A percentile compares a stretch with the other conserved stretches of the same genome.
phyloP scores from a whole-genome alignment of 495 filamentous ascomycete species.

The Hypomontagnella submonticulosa region DNA sequence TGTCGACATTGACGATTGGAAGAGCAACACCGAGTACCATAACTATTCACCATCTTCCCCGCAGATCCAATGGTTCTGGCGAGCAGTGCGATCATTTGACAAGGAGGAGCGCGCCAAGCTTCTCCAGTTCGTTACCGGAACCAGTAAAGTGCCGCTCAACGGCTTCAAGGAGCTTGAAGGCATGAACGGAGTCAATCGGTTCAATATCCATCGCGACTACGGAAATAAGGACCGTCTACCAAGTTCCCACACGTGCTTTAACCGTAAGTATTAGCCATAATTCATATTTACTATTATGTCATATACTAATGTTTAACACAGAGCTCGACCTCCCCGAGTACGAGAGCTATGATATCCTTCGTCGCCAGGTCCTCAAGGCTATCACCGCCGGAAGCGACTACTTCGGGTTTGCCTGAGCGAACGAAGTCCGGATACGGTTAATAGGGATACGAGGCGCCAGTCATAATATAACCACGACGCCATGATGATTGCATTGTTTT shows the following conservation, averaged over 20 bases:
- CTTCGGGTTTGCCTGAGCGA: conserved; percentile 90
- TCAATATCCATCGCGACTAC: conserved; percentile 99
- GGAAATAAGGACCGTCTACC: conserved; percentile 97
- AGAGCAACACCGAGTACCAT: conserved; percentile 97
- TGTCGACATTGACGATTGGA: conserved; percentile 99
- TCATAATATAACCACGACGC: conserved; percentile 17
- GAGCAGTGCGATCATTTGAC: conserved; percentile 96
- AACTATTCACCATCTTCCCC: conserved; percentile 95
- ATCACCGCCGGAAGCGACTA: conserved; percentile 97
- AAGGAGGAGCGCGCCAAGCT: conserved; percentile 99
- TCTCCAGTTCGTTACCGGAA: conserved; percentile 97
- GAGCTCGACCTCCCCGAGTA: conserved; percentile 99
- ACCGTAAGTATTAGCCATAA: conserved; percentile 81
- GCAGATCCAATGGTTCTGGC: conserved; percentile 99
- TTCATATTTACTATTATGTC: conserved; percentile 10
- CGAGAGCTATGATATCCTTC: conserved; percentile 91
- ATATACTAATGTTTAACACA: conserved; percentile 58
- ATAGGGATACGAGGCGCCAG: not conserved
- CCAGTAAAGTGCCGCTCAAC: conserved; percentile 97
- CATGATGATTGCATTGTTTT: conserved; percentile 31
- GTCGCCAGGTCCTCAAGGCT: conserved; percentile 88
- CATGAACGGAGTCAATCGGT: conserved; percentile 98
- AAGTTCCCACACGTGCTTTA: conserved; percentile 98
- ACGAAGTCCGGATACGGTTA: conserved; percentile 4
- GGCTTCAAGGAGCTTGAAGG: conserved; percentile 99